Percentiles rank a stretch among this genome's conserved stretches.
Conservation (phyloP, 78 protist genomes). For the Protostelium mycophagum region DNA sequence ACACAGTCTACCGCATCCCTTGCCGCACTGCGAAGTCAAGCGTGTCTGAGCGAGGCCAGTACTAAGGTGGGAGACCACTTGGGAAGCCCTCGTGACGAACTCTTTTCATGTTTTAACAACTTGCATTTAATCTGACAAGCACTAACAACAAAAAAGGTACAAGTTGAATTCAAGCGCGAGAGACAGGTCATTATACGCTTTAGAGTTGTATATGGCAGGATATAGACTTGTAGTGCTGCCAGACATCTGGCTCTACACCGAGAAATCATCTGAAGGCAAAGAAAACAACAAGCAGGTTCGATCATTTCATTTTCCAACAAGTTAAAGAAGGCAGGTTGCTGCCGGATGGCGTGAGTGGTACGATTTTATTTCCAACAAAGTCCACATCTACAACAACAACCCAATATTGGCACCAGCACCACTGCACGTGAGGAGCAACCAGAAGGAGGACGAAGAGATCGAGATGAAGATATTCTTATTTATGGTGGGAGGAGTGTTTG, state of each 20-base stretch:
- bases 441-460: not conserved
- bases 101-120: too few relatives aligned
- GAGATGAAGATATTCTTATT: not conserved
- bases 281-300: not conserved
- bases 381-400: not conserved
- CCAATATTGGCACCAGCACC: too few relatives aligned
- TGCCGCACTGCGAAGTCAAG: too few relatives aligned
- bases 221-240: not conserved
- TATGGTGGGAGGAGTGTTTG: not conserved
- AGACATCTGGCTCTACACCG: not conserved
- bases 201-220: not conserved
- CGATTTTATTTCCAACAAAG: not conserved
- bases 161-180: not conserved
- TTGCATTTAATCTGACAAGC: too few relatives aligned
- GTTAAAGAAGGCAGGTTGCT: too few relatives aligned
- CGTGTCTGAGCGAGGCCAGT: too few relatives aligned
- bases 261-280: not conserved
- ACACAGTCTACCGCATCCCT: too few relatives aligned
- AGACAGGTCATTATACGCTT: not conserved
- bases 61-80: too few relatives aligned
- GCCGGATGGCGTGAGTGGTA: not conserved
- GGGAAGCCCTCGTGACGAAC: too few relatives aligned
- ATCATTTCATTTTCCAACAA: not conserved
- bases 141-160: too few relatives aligned
- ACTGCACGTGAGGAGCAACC: not conserved